phyloP scores from a whole-genome alignment of 805 yeast species.

The Kluyveromyces wickerhamii region DNA sequence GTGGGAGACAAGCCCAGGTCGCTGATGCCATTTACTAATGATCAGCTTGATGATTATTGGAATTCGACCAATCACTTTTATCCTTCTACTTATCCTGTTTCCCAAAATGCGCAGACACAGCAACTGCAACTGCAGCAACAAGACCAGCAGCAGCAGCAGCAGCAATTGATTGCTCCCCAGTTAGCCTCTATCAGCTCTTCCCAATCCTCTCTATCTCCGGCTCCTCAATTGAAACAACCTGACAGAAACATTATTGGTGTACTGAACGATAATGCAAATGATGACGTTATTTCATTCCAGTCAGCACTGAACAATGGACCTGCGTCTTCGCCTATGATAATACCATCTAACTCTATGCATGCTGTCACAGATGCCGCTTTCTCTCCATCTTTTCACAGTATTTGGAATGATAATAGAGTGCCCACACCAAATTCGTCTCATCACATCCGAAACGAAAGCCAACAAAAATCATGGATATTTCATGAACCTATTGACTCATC shows the following conservation, averaged over 20 bases:
- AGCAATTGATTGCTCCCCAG: background rate
- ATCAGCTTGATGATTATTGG: constrained; percentile 32
- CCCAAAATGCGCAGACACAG: background rate
- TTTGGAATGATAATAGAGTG: constrained; percentile 17
- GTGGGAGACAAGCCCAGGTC: constrained; percentile 21
- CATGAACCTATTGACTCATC: background rate
- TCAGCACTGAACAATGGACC: constrained; percentile 7
- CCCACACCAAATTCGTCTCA: constrained; percentile 7
- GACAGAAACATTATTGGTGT: constrained; percentile 3
- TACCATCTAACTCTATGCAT: constrained; percentile 2
- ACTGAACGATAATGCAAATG: constrained; percentile 5
- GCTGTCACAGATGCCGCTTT: constrained; percentile 10
- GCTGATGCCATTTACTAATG: constrained; percentile 27
- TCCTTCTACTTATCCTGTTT: background rate
- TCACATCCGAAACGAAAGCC: constrained; percentile 17
- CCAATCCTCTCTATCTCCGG: constrained; percentile 5
- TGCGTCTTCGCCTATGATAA: constrained; percentile 3
- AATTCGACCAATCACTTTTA: constrained; percentile 4
- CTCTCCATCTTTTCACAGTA: constrained; percentile 21
- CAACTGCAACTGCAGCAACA: background rate
- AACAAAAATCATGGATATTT: constrained; percentile 5
- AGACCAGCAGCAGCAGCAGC: background rate
- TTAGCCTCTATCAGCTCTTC: constrained; percentile 3
- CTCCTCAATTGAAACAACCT: constrained; percentile 4
- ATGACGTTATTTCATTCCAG: constrained; percentile 9